A percentile compares a stretch with the other conserved stretches of the same genome.
Evolutionary conservation across 2,329 filamentous ascomycete genomes (phyloP).

Genomic region (Calonectria fujianensis): DNA sequence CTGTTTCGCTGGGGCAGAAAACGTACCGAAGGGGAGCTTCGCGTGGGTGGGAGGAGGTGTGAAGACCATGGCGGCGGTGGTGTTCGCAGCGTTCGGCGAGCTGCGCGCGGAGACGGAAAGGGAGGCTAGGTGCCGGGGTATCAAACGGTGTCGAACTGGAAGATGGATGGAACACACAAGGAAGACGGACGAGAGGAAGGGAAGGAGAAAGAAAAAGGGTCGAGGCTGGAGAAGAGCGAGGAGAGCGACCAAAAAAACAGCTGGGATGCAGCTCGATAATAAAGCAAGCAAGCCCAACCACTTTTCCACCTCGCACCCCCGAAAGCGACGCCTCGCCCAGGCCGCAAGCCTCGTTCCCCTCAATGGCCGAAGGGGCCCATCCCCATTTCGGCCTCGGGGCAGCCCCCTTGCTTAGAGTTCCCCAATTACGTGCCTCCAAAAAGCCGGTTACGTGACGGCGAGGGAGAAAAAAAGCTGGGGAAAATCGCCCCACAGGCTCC

Average conservation of each 20-base stretch:
- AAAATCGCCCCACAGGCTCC: conserved; percentile 24
- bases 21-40: conserved; percentile 24
- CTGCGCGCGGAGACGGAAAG: neutral
- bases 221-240: neutral
- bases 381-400: conserved; percentile 4
- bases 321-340: conserved; percentile 3
- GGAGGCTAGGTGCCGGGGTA: neutral
- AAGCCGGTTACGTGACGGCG: conserved; percentile 17
- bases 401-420: conserved; percentile 23
- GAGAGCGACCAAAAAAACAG: neutral
- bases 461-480: conserved; percentile 18
- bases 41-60: conserved; percentile 7
- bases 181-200: neutral
- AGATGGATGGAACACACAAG: neutral
- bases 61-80: conserved; percentile 11
- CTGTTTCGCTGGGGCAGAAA: neutral
- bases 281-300: conserved; percentile 7
- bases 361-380: conserved; percentile 1
- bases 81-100: neutral
- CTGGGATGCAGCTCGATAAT: conserved; percentile 20
- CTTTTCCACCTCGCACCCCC: neutral
- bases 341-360: conserved; percentile 16
- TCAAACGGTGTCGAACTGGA: conserved; percentile 3
- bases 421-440: conserved; percentile 26
- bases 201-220: neutral